Evolutionary conservation across 768 basidiomycete genomes (phyloP), one percentile per base, ranked within the genome.

Genomic region (Kwoniella bestiolae): DNA sequence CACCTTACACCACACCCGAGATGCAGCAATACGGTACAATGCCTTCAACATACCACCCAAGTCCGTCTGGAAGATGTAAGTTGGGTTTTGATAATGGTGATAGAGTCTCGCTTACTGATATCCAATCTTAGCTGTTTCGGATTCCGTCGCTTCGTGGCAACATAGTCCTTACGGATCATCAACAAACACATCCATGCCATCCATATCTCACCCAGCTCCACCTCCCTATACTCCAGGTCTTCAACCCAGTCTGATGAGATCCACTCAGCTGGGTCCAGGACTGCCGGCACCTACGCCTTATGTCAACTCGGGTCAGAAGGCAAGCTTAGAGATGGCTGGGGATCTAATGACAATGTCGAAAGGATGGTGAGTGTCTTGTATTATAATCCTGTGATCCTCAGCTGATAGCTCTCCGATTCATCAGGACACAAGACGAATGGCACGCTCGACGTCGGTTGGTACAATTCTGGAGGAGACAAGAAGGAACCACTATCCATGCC

Each of bases 371-470:
- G 79, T 74, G 38, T n/a, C 41, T 46, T 26, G 7, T 9, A 49
- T 21, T 14, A 26, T 9, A 21, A 3, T 49, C 9, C 21, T 7
- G 53, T 45, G 31, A 44, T 14, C 28, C 16, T 28, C 38, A 6
- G n/a, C 62, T 56, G 62, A 63, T 41, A n/a, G 1, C 25, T 41
- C 41, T 25, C 25, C 3, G 41, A 14, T 7, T 49, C 16, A 5
- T 1, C 56, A 82, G 82, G 82, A 83, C 84, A 16, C 81, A 84
- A 14, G 85, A 89, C 25, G 95, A 97, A 77, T 79, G 87, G 63
- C 78, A 83, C 16, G 83, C 84, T 2, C 88, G 90, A 3, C 87
- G 95, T 52, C 88, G 94, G 46, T 88, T 98, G 38, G 91, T 97
- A 47, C 89, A 90, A 52, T 95, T 97, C 81, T 84, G 85, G 70